Base-by-base conservation (phyloP, 2,329 filamentous ascomycete species). In the Colletotrichum trifolii region DNA sequence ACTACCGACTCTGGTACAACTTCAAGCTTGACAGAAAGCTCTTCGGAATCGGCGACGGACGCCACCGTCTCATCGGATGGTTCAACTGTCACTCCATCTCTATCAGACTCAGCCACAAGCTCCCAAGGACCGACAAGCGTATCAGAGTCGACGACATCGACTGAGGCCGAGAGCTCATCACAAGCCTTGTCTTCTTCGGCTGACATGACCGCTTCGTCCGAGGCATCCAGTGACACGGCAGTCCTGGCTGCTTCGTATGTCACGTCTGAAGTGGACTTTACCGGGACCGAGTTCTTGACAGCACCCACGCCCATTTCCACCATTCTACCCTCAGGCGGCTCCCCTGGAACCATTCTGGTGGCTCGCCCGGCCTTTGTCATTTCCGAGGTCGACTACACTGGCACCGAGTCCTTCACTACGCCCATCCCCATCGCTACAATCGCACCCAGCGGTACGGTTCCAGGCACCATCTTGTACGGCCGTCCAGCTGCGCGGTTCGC, bases 391-490 rank as follows among this genome's bases (percentile, higher is more conserved):
- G 10, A 40, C 3, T 62, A 50, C 34, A 43, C 38, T 4, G 55
- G 62, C 6, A 45, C 60, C 5, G 48, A 15, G 2, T 66, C 67
- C 2, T 25, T 52, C 34, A 58, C 47, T 1, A n/a, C 47, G 13
- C 46, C 52, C 8, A 52, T 54, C 0, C 50, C 62, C 6, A 63
- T 67, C 4, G 55, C 60, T 4, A 63, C 64, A 1, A 42, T 67
- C 2, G 39, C 50, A 2, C 60, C 64, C 1, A 60, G 39, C 8
- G 67, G 67, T 4, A 67, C 53, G 3, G 49, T 50, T 2, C 54
- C 64, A 8, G 67, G 60, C 1, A 64, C 64, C 0, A 34, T 60
- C 12, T 34, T 69, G 38, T 38, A 61, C 2, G 42, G 47, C 33
- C 15, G 46, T 6, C 46, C 46, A 8, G 33, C 38, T 2, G n/a